Evolutionary conservation across 441 rosid genomes (phyloP).

Genomic region (Arabidopsis hybrid): DNA sequence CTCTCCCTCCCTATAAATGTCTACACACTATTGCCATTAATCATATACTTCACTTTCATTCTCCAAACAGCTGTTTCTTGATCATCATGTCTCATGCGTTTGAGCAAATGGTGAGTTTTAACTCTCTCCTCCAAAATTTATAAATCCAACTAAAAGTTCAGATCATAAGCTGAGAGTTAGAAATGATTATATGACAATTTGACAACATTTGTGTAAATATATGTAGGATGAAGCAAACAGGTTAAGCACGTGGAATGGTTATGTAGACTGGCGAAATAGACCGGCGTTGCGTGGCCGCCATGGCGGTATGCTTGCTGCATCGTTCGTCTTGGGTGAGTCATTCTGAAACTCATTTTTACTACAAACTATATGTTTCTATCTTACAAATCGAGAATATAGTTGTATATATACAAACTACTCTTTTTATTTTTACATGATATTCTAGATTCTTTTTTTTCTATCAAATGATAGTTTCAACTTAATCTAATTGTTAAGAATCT

Average conservation of each 20-base stretch:
- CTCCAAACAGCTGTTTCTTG: slow-evolving; percentile 42
- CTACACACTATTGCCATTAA: slow-evolving; percentile 33
- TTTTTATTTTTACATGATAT: not conserved
- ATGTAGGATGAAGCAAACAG: slow-evolving; percentile 58
- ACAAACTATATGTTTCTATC: not conserved
- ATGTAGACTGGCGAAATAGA: slow-evolving; percentile 76
- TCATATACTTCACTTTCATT: slow-evolving; percentile 39
- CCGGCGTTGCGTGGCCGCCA: slow-evolving; percentile 70
- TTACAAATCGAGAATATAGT: not conserved
- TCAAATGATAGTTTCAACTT: not conserved
- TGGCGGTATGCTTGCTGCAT: slow-evolving; percentile 88
- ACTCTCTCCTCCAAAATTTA: slow-evolving; percentile 1
- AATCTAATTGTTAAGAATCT: not conserved
- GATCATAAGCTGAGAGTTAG: slow-evolving; percentile 21
- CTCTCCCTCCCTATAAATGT: slow-evolving; percentile 38
- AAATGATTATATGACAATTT: slow-evolving; percentile 53
- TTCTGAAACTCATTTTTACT: slow-evolving; percentile 1
- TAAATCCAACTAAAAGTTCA: slow-evolving; percentile 21
- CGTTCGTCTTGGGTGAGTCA: slow-evolving; percentile 75
- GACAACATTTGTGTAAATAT: slow-evolving; percentile 1
- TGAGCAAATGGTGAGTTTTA: slow-evolving; percentile 37
- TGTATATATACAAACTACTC: not conserved
- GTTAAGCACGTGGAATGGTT: slow-evolving; percentile 60
- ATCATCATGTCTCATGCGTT: slow-evolving; percentile 34
- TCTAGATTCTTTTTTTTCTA: not conserved